Base-by-base conservation (phyloP, 2,329 filamentous ascomycete genomes). In the Colletotrichum echinochloae region DNA sequence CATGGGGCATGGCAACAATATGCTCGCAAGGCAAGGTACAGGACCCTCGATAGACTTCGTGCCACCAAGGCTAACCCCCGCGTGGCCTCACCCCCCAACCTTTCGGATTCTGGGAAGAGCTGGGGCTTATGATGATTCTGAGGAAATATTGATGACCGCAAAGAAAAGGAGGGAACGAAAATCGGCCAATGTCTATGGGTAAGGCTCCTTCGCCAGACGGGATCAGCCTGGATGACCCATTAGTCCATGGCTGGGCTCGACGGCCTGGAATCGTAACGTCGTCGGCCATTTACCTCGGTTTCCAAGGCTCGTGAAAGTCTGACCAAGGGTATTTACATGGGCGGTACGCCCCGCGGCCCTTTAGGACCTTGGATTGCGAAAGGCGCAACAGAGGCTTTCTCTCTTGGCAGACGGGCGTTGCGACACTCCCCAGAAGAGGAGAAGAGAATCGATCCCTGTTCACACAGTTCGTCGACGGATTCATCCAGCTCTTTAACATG, bases 231-330 rank as follows among this genome's bases (percentile, higher is more conserved):
- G 48, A n/a, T 14, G 18, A 23, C 26, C 61, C 49, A 35, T 30
- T 41, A 37, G 35, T 51, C 63, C 57, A 44, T 39, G 28, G 39
- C 67, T 49, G 37, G 56, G 63, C 23, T 66, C 67, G n/a, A 61
- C 48, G 23, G n/a, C 51, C n/a, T 9, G 39, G 41, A 49, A 37
- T 26, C 33, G 2, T 44, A 26, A 44, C 33, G 41, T 23, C 28
- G 49, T 28, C 54, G 26, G 37, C 33, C 35, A 28, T 26, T 33
- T 70, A 44, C 67, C 67, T 70, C 67, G 67, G 67, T 28, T 23
- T 67, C 63, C 63, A 62, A 35, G 67, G 67, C 63, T 70, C 41
- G 67, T 62, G 67, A 70, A 62, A 62, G 44, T 51, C 48, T 28
- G 26, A 14, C 16, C 23, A 5, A 23, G 49, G 48, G 39, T 70